Percentiles rank a stretch among this genome's conserved stretches.
Conservation (phyloP, 495 filamentous ascomycete genomes). For the Acidomyces sp. region DNA sequence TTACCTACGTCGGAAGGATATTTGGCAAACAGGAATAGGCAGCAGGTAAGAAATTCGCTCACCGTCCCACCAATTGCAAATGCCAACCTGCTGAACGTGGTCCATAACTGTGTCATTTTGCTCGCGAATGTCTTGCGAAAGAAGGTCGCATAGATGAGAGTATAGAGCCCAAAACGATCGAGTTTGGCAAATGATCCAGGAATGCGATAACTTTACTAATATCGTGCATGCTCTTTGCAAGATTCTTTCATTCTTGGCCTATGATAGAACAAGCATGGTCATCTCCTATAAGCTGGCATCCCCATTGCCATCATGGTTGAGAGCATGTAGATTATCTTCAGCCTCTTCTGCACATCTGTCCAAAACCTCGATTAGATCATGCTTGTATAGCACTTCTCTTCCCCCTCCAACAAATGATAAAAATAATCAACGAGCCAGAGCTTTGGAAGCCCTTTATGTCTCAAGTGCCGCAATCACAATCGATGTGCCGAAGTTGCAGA, state of each 20-base stretch:
- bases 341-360: conserved; percentile 10
- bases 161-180: conserved; percentile 15
- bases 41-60: conserved; percentile 19
- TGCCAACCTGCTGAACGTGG: conserved; percentile 14
- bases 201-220: conserved; percentile 16
- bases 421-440: conserved; percentile 18
- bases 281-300: conserved; percentile 21
- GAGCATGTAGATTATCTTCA: conserved; percentile 15
- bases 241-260: conserved; percentile 16
- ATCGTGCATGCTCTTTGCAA: conserved; percentile 19
- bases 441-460: conserved; percentile 14
- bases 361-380: conserved; percentile 15
- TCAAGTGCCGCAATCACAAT: conserved; percentile 19
- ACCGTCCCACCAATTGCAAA: conserved; percentile 20
- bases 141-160: conserved; percentile 20
- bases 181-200: conserved; percentile 13
- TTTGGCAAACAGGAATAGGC: conserved; percentile 21
- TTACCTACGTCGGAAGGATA: conserved; percentile 23
- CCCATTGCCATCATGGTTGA: conserved; percentile 18
- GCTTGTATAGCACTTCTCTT: conserved; percentile 14
- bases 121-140: conserved; percentile 14
- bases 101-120: conserved; percentile 16
- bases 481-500: conserved; percentile 13
- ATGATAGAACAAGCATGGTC: conserved; percentile 12
- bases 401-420: conserved; percentile 18